These are phyloP conservation scores for Allomyces macrogynus DNA, from an alignment of 192 early-diverging fungal genomes.

Conservation along the genomic window DNA sequence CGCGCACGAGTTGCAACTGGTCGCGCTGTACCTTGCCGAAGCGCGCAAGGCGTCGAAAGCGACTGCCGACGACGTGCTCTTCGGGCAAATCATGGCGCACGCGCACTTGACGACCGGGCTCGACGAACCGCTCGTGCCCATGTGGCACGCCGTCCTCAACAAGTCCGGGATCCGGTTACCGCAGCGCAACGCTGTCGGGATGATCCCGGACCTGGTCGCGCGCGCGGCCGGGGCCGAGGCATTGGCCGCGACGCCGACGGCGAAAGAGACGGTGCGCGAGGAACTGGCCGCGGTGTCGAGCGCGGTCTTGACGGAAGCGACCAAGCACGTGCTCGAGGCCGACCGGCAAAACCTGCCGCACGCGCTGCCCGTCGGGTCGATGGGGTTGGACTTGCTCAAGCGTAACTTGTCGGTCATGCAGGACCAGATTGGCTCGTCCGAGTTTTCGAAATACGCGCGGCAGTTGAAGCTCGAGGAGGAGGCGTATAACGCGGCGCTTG, in stretches of 20 bases:
- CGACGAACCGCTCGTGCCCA: background rate
- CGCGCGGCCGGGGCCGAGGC: constrained; percentile 7
- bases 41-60: constrained; percentile 2
- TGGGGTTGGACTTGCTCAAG: constrained; percentile 57
- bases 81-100: background rate
- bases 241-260: constrained; percentile 1
- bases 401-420: constrained; percentile 38
- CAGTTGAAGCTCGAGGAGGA: constrained; percentile 68
- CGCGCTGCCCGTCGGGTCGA: constrained; percentile 26
- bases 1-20: constrained; percentile 9
- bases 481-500: constrained; percentile 51
- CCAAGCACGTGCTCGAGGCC: constrained; percentile 4
- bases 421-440: constrained; percentile 9
- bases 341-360: constrained; percentile 7
- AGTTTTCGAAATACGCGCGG: constrained; percentile 40
- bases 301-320: constrained; percentile 6
- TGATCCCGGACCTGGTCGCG: constrained; percentile 2
- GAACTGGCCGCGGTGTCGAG: background rate
- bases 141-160: background rate
- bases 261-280: constrained; percentile 3
- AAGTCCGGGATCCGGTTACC: background rate
- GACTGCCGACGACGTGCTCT: background rate
- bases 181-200: background rate
- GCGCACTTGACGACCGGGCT: background rate
- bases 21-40: constrained; percentile 10